Evolutionary conservation across 140 eudicot species (phyloP).

Genomic region (Cichorium intybus): DNA sequence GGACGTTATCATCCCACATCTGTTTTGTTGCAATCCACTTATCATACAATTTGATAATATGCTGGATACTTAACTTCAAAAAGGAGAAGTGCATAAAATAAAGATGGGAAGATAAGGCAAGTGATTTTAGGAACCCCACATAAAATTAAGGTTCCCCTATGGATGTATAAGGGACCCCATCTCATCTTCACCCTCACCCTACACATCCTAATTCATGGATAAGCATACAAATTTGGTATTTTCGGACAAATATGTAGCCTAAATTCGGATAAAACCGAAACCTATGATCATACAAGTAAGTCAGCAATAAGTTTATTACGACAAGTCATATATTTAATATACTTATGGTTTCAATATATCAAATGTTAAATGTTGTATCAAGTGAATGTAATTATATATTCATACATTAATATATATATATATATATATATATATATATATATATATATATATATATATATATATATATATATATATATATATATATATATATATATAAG

Average conservation of each 20-base stretch:
- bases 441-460: too few relatives aligned
- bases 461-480: too few relatives aligned
- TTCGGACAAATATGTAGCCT: neutral
- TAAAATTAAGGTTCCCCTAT: conserved; percentile 18
- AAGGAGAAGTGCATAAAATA: neutral
- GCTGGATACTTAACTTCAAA: neutral
- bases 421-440: too few relatives aligned
- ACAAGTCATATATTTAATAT: too few relatives aligned
- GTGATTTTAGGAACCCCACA: conserved; percentile 20
- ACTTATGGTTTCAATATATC: too few relatives aligned
- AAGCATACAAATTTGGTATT: conserved; percentile 14
- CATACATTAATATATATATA: too few relatives aligned
- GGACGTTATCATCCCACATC: neutral
- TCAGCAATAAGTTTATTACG: too few relatives aligned
- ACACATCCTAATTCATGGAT: conserved; percentile 3
- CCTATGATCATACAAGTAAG: neutral
- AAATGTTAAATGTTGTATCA: too few relatives aligned
- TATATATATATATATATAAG: too few relatives aligned
- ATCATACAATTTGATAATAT: neutral
- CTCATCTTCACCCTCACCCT: conserved; percentile 19
- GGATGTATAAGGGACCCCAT: conserved; percentile 23
- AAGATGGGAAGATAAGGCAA: conserved; percentile 25
- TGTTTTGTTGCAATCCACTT: neutral
- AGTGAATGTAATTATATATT: too few relatives aligned
- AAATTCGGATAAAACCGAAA: neutral